Evolutionary conservation across 225 moss, liverwort and hornwort species (phyloP), one percentile per base, ranked within the genome.

Genomic region (Physcomitrium patens): DNA sequence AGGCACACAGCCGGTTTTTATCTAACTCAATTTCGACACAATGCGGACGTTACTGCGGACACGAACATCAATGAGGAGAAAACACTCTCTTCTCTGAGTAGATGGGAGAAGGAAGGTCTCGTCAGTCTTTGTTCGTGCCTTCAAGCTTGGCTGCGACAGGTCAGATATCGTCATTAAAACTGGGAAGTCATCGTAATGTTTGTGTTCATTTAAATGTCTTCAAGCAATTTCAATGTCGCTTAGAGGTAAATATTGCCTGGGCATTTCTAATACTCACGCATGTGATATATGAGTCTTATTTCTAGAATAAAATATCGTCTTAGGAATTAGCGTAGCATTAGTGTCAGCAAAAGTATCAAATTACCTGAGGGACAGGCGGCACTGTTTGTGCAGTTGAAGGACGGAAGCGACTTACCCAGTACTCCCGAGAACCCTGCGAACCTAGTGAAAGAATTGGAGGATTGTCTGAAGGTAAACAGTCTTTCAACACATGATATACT

Each of bases 1-100:
- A 91, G 91, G 91, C 79, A 89, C 66, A 89, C 87, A 48, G 87
- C 89, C 47, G 71, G 87, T 67, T 75, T 75, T 65, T 91, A 91
- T 74, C 14, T 89, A 78, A 79, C 78, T 66, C 65, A 68, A 71
- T 78, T 91, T 26, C 83, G 62, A 67, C 73, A 79, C 43, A 73
- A 63, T 67, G 70, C 17, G 24, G 72, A 76, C 1, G 68, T 80
- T 43, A 60, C 60, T 66, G 75, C 52, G 52, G 31, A 37, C 5
- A 37, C 17, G 24, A 69, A 76, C 1, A 65, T 80, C 47, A 60
- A 60, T 66, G 75, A 55, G 45, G 81, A 81, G 60, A 67, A 74
- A 9, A 37, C 45, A 10, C 62, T 45, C 42, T 54, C 60, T 27
- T 65, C 79, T 28, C 78, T 91, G 51, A 85, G 85, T 73, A 80